Conservation (phyloP, 192 early-diverging fungal species). For the Podila clonocystis region DNA sequence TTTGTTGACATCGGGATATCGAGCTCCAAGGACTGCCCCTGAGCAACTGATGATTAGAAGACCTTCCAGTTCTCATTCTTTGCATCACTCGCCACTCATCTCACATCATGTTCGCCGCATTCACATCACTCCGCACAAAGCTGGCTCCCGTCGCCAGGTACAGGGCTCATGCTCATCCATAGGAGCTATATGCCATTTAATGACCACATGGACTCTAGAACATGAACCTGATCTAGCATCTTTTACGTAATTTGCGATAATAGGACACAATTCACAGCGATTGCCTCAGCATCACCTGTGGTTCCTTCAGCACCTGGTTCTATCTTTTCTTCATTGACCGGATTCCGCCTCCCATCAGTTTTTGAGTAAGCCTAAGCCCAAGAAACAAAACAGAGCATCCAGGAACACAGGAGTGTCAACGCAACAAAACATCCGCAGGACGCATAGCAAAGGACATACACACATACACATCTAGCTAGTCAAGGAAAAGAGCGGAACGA, state of each 20-base stretch:
- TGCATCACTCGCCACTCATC: neutral
- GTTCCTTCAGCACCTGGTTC: conserved; percentile 16
- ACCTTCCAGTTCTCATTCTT: neutral
- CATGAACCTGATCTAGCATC: neutral
- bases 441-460: too few species aligned
- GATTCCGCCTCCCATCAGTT: conserved; percentile 47
- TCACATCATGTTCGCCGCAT: conserved; percentile 42
- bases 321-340: conserved; percentile 40
- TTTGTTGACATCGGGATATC: too few species aligned
- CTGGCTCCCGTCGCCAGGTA: conserved; percentile 52
- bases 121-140: conserved; percentile 51
- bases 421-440: too few species aligned
- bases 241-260: neutral
- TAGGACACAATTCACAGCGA: conserved; percentile 51
- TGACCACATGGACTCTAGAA: neutral
- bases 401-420: too few species aligned
- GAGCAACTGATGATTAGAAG: neutral
- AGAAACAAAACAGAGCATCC: too few species aligned
- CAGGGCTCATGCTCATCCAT: neutral
- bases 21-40: neutral
- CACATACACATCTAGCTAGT: too few species aligned
- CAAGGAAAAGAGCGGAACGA: too few species aligned
- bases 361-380: conserved; percentile 30
- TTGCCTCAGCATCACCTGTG: conserved; percentile 25
- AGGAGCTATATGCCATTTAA: neutral